phyloP scores from a whole-genome alignment of 2,329 filamentous ascomycete species.

The Rhinocladiella similis region DNA sequence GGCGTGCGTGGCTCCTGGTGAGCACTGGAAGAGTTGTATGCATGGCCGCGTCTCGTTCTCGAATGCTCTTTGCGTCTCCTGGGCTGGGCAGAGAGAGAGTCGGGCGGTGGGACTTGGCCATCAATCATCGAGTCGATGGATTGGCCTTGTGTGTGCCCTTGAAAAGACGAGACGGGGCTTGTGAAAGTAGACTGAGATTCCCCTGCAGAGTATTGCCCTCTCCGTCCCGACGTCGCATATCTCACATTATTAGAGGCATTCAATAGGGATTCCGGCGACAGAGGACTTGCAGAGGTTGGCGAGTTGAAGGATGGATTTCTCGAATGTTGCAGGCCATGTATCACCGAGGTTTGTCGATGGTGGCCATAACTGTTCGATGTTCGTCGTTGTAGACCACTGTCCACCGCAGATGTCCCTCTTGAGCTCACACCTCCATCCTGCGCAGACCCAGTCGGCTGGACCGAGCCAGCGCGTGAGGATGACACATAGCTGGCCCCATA shows the following conservation, averaged over 20 bases:
- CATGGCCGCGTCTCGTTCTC: conserved; percentile 69
- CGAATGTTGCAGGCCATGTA: conserved; percentile 89
- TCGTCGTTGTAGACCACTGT: conserved; percentile 48
- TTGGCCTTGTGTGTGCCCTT: conserved; percentile 32
- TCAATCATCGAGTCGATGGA: conserved; percentile 36
- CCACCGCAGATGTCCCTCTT: conserved; percentile 18
- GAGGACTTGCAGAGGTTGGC: conserved; percentile 72
- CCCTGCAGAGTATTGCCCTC: conserved; percentile 19
- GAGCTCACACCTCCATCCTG: conserved; percentile 13
- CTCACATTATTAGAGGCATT: conserved; percentile 16
- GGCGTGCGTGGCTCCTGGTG: conserved; percentile 82
- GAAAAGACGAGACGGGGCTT: conserved; percentile 20
- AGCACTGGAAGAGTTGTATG: conserved; percentile 72
- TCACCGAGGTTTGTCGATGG: conserved; percentile 94
- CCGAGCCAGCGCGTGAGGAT: conserved; percentile 24
- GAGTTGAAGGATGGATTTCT: conserved; percentile 85
- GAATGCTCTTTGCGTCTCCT: conserved; percentile 59
- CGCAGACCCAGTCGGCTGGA: conserved; percentile 19
- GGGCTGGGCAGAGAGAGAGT: conserved; percentile 15
- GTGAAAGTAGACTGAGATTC: conserved; percentile 16
- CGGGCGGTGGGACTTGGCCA: conserved; percentile 42
- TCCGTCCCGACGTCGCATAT: conserved; percentile 11
- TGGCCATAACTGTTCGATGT: conserved; percentile 70
- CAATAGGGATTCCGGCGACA: conserved; percentile 43
- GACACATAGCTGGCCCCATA: conserved; percentile 15